Conservation (phyloP, 768 basidiomycete genomes). For the Cystobasidium ongulense region DNA sequence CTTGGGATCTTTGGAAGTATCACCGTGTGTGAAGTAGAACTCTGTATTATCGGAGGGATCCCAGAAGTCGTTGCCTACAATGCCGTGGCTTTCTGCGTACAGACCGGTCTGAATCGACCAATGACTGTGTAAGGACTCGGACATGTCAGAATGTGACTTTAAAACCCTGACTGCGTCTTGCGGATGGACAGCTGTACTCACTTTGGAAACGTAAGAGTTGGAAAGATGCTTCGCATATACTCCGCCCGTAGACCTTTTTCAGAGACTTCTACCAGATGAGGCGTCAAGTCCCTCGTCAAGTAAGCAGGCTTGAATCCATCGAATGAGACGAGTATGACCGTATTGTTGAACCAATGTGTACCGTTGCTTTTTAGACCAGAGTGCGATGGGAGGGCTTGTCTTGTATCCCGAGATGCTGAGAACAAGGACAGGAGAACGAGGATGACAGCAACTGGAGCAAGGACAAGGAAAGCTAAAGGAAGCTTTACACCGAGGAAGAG, state of each 20-base stretch:
- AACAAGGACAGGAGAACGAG: not conserved
- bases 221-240: constrained; percentile 77
- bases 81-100: constrained; percentile 80
- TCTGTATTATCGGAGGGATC: constrained; percentile 59
- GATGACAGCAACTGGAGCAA: not conserved
- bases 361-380: not conserved
- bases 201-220: constrained; percentile 83
- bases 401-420: not conserved
- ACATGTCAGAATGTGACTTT: no score
- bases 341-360: constrained; percentile 5
- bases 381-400: not conserved
- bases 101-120: constrained; percentile 88
- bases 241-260: constrained; percentile 78
- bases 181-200: no score
- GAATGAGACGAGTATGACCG: constrained; percentile 71
- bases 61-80: constrained; percentile 86
- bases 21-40: constrained; percentile 63
- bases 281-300: constrained; percentile 73
- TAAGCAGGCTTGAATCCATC: constrained; percentile 85
- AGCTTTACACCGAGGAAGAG: not conserved
- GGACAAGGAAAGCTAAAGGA: not conserved
- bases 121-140: constrained; percentile 57
- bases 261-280: constrained; percentile 70
- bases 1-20: constrained; percentile 57
- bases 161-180: no score